Evolutionary conservation across 108 stramenopile genomes (phyloP).

Genomic region (Discostella stelligeroides): DNA sequence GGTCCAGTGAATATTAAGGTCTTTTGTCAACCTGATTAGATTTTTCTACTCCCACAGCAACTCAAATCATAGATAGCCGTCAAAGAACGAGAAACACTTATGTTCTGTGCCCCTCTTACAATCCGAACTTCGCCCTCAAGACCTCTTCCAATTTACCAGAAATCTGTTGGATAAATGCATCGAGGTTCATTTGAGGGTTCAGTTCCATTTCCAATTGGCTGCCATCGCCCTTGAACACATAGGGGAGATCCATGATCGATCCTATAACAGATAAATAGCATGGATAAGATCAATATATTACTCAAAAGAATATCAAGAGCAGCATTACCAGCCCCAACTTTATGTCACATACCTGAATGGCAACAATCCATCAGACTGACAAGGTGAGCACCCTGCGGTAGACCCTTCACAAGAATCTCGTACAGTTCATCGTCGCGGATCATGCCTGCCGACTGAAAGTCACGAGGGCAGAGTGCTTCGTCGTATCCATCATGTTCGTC

Average conservation of each 20-base stretch:
- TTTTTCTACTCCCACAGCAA: too few species aligned
- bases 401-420: conserved; percentile 48
- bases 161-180: conserved; percentile 43
- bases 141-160: conserved; percentile 36
- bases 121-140: conserved; percentile 12
- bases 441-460: conserved; percentile 57
- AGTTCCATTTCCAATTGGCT: conserved; percentile 56
- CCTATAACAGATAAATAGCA: conserved; percentile 22
- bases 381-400: conserved; percentile 26
- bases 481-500: conserved; percentile 67
- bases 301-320: too few species aligned
- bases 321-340: neutral
- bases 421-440: conserved; percentile 64
- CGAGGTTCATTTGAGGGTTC: conserved; percentile 54
- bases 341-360: conserved; percentile 43
- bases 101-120: neutral
- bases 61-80: too few species aligned
- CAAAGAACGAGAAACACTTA: too few species aligned
- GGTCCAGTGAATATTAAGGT: too few species aligned
- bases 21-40: too few species aligned
- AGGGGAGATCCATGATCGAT: conserved; percentile 58
- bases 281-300: too few species aligned
- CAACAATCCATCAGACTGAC: conserved; percentile 72
- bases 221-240: conserved; percentile 65
- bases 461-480: conserved; percentile 68